Base-by-base conservation (phyloP, 306 rosid species). In the Cicer yamashitae region DNA sequence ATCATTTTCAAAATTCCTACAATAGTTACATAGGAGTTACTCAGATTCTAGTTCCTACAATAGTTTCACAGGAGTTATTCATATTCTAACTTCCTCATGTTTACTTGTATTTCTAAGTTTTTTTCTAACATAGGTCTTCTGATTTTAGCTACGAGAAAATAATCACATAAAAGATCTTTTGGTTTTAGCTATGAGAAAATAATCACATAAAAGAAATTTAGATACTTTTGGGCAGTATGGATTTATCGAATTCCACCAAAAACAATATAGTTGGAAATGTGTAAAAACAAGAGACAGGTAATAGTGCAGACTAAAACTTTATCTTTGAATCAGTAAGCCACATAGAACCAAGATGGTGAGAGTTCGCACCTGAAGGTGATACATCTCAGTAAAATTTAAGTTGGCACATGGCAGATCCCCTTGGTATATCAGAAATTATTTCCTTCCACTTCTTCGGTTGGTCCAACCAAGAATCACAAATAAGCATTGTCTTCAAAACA, bases 401-500 rank as follows among this genome's bases (percentile, higher is more conserved):
- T 13, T 68, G 59, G 45, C 73, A 68, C 13, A 7, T 25, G 18
- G 2, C n/a, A n/a, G 60, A 68, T n/a, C 37, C 51, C 38, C 17
- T 70, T 52, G 54, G 67, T 5, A 40, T 4, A 43, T 2, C 22
- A 40, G 30, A 50, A 1, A 71, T 39, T 7, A 6, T 4, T 43
- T 11, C 18, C 14, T 34, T 20, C 10, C 38, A 10, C 63, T 70
- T 68, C 3, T 10, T 7, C 0, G 1, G 7, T 15, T 14, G 25
- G 7, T 68, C 6, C 73, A 48, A 10, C 9, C 9, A 0, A 8
- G 6, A 13, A 50, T 37, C 47, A 34, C 10, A 0, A 51, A 71
- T 17, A 17, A 41, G 12, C 53, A 71, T 4, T 18, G 53, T 71
- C 60, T 12, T 71, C 53, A 71, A 18, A 41, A 71, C 64, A 6